Evolutionary conservation across 164 flowering plant species (phyloP).

Genomic region (Magnolia changhungtana): DNA sequence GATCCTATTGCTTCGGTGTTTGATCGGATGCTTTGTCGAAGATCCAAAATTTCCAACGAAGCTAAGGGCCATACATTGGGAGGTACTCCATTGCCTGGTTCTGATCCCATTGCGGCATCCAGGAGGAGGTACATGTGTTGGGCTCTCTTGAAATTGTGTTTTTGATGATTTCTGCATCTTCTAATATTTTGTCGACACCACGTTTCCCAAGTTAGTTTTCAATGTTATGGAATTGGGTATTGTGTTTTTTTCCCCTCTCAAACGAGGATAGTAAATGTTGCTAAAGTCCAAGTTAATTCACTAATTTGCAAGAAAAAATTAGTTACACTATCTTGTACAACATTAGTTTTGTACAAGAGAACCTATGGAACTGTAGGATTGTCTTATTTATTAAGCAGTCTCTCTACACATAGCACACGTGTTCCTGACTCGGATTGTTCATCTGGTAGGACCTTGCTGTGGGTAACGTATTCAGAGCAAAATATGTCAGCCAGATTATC

Average conservation of each 20-base stretch:
- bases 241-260: too few species aligned
- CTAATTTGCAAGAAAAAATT: too few species aligned
- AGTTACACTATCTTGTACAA: too few species aligned
- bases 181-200: not conserved
- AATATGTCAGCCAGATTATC: too few species aligned
- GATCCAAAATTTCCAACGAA: conserved; percentile 47
- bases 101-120: conserved; percentile 88
- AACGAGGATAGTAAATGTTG: too few species aligned
- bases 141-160: not conserved
- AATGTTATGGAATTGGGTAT: too few species aligned
- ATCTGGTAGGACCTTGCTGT: not conserved
- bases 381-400: too few species aligned
- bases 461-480: too few species aligned
- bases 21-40: conserved; percentile 76
- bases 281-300: too few species aligned
- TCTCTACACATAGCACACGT: not conserved
- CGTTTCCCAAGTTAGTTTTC: not conserved
- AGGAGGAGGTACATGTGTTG: conserved; percentile 67
- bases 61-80: conserved; percentile 51
- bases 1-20: conserved; percentile 76
- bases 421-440: not conserved
- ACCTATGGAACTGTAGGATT: too few species aligned
- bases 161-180: not conserved
- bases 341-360: too few species aligned
- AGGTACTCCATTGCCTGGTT: conserved; percentile 76